Base-by-base conservation (phyloP, 169 alveolate genomes). In the Plasmodium adleri region DNA sequence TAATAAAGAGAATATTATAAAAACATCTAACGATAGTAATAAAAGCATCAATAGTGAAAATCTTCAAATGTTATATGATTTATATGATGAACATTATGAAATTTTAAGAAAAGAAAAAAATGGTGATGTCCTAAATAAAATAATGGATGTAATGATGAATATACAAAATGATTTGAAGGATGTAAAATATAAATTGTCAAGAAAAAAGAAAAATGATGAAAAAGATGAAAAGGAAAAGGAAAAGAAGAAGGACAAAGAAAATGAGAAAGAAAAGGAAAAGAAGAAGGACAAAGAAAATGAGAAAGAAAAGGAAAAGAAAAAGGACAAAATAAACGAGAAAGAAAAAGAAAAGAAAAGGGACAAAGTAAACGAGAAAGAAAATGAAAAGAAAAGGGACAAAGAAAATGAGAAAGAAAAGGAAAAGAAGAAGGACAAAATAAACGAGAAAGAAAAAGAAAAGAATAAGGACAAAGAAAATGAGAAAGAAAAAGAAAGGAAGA, bases 111-210 rank as follows among this genome's bases (percentile, higher is more conserved):
- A 64, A 10, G 89, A 67, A 26, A 54, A 78, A 39, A 64, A 66
- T 71, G 43, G 54, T 6, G 56, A 78, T 9, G 89, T 78, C 8
- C 28, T 78, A 7, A 78, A 52, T 5, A 64, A 78, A 78, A 64
- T 78, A 52, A 78, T 78, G 89, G 71, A 78, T 28, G 89, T 78
- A 15, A 78, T 78, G 89, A 78, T 78, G 62, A 78, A 78, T 28
- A 78, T 78, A 64, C 89, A 78, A 59, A 64, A 64, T 17, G 89
- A 78, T 52, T 78, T 78, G 71, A 78, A 78, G 58, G 89, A 78
- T 28, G 78, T 78, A 45, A 78, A 78, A 45, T 66, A 45, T n/a
- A 78, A 78, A 32, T 60, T 78, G 10, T 49, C 24, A 9, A 78
- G 20, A 45, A 78, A 76, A 56, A 64, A 76, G 15, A 58, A 49